Percentiles rank a stretch among this genome's conserved stretches.
phyloP scores from a whole-genome alignment of 805 yeast species.

The Wickerhamomyces tratensis region DNA sequence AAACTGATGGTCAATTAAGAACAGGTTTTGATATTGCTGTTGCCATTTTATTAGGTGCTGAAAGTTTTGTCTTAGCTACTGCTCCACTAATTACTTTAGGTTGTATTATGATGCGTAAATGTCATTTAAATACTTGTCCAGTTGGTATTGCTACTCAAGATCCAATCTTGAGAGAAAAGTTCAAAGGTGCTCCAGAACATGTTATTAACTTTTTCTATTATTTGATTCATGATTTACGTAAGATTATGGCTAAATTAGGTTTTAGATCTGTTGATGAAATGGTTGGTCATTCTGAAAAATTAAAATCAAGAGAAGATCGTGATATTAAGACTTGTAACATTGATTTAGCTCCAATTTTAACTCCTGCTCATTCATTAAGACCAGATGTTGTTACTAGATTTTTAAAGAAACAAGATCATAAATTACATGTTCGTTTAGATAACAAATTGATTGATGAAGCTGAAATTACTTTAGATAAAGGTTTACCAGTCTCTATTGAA shows the following conservation, averaged over 20 bases:
- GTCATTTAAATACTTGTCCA: conserved; percentile 91
- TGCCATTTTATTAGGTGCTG: conserved; percentile 95
- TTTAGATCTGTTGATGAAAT: conserved; percentile 94
- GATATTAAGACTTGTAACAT: conserved; percentile 85
- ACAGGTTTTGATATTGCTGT: conserved; percentile 96
- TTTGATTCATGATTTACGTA: conserved; percentile 84
- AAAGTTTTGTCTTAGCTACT: conserved; percentile 97
- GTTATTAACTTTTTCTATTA: conserved; percentile 96
- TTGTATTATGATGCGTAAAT: conserved; percentile 92
- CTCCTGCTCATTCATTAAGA: conserved; percentile 94
- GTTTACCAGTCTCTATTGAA: conserved; percentile 91
- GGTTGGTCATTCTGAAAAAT: conserved; percentile 95
- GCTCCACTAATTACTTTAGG: conserved; percentile 97
- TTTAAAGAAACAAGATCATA: conserved; percentile 89
- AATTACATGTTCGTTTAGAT: conserved; percentile 85
- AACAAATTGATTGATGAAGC: conserved; percentile 95
- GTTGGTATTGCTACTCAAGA: conserved; percentile 99
- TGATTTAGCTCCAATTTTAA: conserved; percentile 86
- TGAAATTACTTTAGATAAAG: conserved; percentile 89
- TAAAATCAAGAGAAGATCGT: conserved; percentile 77
- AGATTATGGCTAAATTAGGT: conserved; percentile 90
- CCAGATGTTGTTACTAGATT: conserved; percentile 95
- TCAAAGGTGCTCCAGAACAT: conserved; percentile 95
- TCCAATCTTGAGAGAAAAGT: conserved; percentile 85
- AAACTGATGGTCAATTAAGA: conserved; percentile 97